Evolutionary conservation across 352 stramenopile genomes (phyloP), one percentile per base, ranked within the genome.

Genomic region (Phytopythium mirpurense): DNA sequence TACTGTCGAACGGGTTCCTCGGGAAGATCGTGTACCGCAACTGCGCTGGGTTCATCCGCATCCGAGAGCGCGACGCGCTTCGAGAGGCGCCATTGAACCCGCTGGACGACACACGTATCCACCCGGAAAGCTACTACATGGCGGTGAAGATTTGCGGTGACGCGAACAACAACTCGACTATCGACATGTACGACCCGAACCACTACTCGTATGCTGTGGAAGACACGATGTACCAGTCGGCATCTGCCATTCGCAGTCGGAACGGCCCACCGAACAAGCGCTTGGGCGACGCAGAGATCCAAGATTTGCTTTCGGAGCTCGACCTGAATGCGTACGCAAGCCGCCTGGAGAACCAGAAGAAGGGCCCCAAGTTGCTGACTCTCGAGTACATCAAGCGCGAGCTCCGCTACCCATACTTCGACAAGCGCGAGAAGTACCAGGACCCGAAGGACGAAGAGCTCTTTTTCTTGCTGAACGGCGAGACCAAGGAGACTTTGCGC

Each of bases 111-210:
- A 96, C 86, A 0, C 70, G 86, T 36, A 94, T 96, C 48, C 86
- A 96, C 45, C 86, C 86, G 3, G 86, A 96, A 58, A 96, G 86
- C 37, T 96, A 96, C 60, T 96, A 93, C 60, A 96, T 96, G 86
- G 86, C 86, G 12, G 86, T 96, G 19, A 94, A 94, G 50, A 96
- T 96, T 63, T 96, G 86, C 56, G 86, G 86, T 48, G 83, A 96
- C 56, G 86, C 86, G 9, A 96, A 94, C 67, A 93, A 94, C 67
- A 94, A 96, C 59, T 93, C 83, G 32, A 94, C 83, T 4, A 94
- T 96, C 43, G 86, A 96, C 61, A 90, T 96, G 80, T 96, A 93
- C 46, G 86, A 96, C 34, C 86, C 86, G 32, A 92, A 93, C 43
- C 83, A 96, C 52, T 96, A 96, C 59, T 94, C 86, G 11, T 94